Evolutionary conservation across 148 eudicot genomes (phyloP).

Genomic region (Rheum nobile): DNA sequence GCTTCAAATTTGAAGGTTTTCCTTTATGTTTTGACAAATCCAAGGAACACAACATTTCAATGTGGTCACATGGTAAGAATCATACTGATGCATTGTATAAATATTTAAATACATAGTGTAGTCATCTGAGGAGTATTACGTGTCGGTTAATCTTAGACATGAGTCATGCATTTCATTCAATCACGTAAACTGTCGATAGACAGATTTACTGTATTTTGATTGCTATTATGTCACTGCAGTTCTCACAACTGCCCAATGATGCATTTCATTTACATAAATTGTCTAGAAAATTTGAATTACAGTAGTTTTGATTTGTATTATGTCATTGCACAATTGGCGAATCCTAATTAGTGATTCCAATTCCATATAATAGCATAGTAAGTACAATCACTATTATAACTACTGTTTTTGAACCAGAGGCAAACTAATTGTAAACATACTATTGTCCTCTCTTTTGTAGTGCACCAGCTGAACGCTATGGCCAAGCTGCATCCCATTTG

Average conservation of each 20-base stretch:
- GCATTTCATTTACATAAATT: not conserved
- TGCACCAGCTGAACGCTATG: conserved; percentile 37
- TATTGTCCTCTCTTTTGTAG: conserved; percentile 27
- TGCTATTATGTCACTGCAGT: not conserved
- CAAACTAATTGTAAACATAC: not conserved
- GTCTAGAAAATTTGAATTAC: not conserved
- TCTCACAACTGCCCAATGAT: not conserved
- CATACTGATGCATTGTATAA: not conserved
- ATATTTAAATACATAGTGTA: not conserved
- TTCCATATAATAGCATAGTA: not conserved
- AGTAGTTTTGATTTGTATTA: not conserved
- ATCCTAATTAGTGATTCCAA: not conserved
- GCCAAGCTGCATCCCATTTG: conserved; percentile 66
- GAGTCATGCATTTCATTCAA: not conserved
- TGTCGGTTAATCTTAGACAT: conserved; percentile 22
- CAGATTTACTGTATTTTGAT: not conserved
- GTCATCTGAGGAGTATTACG: not conserved
- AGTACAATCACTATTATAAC: not conserved
- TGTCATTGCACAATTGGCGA: not conserved
- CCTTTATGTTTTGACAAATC: too few species aligned
- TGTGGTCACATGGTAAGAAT: not conserved
- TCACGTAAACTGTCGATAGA: not conserved
- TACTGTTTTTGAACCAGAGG: not conserved
- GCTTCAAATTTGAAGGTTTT: too few species aligned
- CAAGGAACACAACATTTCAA: too few species aligned